Conservation (phyloP, 352 stramenopile genomes). For the Phytophthora pinifolia region DNA sequence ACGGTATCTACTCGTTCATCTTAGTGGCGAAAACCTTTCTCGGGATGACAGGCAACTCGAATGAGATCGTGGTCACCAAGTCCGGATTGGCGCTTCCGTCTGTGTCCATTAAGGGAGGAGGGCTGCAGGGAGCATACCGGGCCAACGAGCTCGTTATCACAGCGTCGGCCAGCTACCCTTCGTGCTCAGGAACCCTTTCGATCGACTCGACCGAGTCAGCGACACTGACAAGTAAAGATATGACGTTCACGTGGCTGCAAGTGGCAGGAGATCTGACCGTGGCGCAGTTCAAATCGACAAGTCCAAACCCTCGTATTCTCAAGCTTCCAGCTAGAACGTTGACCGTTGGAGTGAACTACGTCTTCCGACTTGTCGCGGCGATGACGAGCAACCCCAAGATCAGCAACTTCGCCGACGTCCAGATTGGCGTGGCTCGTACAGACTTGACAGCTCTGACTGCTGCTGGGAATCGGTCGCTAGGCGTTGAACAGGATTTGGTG, state of each 20-base stretch:
- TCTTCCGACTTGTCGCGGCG: constrained; percentile 54
- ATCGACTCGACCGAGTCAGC: constrained; percentile 17
- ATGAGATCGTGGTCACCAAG: constrained; percentile 44
- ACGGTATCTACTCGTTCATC: constrained; percentile 45
- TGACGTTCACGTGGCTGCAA: constrained; percentile 62
- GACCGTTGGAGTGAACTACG: constrained; percentile 54
- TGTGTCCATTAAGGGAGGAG: constrained; percentile 52
- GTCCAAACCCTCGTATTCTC: constrained; percentile 51
- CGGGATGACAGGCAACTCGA: constrained; percentile 43
- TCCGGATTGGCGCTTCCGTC: constrained; percentile 50
- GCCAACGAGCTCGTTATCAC: constrained; percentile 45
- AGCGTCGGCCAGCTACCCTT: constrained; percentile 45
- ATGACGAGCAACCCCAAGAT: constrained; percentile 49
- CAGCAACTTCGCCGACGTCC: constrained; percentile 52
- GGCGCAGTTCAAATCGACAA: constrained; percentile 50
- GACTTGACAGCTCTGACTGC: constrained; percentile 39
- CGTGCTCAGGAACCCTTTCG: constrained; percentile 29
- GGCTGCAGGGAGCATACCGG: constrained; percentile 37
- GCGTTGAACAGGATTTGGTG: constrained; percentile 49
- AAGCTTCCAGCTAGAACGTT: constrained; percentile 50
- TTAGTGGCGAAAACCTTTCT: constrained; percentile 59
- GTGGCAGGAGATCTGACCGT: constrained; percentile 39
- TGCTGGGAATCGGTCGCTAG: constrained; percentile 50
- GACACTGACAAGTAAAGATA: constrained; percentile 31
- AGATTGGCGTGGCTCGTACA: constrained; percentile 44